Evolutionary conservation across 352 stramenopile genomes (phyloP), one percentile per base, ranked within the genome.

Genomic region (Pythium brassicae): DNA sequence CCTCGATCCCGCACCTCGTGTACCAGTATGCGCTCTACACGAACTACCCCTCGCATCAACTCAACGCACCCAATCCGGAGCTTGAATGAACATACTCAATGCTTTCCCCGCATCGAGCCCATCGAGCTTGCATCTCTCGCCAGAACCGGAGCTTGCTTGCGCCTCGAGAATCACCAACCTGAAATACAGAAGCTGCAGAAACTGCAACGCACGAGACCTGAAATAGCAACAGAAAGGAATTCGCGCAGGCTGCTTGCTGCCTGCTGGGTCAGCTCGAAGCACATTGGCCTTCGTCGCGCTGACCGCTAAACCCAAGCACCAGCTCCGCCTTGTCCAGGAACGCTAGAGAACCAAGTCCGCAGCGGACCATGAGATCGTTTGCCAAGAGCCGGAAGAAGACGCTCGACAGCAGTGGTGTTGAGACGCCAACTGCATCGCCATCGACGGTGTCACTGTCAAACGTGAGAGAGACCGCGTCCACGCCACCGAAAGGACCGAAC

Each of bases 1-100:
- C 94, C 2, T 92, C 76, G 22, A 98, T 98, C 58, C 92, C 95
- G 15, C 85, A 98, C 69, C 78, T 98, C 20, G 89, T 98, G 45
- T 98, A 98, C 69, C 94, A 98, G 61, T 98, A 98, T 62, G 86
- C 82, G 11, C 72, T 97, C 8, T 98, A 84, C 62, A 77, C 84
- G 51, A 98, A 98, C 72, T 98, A 96, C 50, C 53, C 71, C n/a
- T 93, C 85, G 0, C 37, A 57, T 23, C 61, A 64, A n/a, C 72
- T 97, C 20, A 61, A 68, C 20, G 43, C 58, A 12, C 22, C 53
- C 40, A 97, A 97, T 46, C 80, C 83, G 0, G 89, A 97, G 57
- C 71, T 97, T 23, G 57, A 59, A 43, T 59, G 43, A 58, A 6
- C n/a, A n/a, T n/a, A 48, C 32, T 19, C 37, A 34, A 50, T 20